Conservation (phyloP, 441 rosid species). For the Bruguiera hainesii region DNA sequence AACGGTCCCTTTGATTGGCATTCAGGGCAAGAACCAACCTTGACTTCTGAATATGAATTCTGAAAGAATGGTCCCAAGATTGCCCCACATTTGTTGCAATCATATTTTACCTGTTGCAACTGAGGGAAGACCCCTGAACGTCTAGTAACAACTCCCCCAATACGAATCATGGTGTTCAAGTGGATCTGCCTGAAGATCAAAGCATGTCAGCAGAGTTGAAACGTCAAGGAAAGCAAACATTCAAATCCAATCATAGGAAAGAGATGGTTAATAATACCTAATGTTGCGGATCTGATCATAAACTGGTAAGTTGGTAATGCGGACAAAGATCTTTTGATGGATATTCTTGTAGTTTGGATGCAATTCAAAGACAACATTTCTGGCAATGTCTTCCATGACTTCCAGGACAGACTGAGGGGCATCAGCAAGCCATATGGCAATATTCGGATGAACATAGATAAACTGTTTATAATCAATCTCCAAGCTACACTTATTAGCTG, state of each 20-base stretch:
- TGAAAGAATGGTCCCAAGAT: slow-evolving; percentile 94
- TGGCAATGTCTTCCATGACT: slow-evolving; percentile 92
- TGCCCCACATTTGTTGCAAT: slow-evolving; percentile 94
- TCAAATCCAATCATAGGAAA: not conserved
- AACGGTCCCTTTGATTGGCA: slow-evolving; percentile 98
- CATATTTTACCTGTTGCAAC: slow-evolving; percentile 95
- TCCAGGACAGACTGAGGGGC: slow-evolving; percentile 97
- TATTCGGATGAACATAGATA: slow-evolving; percentile 87
- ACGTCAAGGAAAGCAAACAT: not conserved
- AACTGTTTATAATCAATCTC: slow-evolving; percentile 93
- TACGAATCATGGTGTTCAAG: slow-evolving; percentile 95
- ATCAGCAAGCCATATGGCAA: slow-evolving; percentile 98
- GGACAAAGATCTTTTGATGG: slow-evolving; percentile 83
- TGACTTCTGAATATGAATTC: slow-evolving; percentile 96
- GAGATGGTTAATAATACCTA: slow-evolving; percentile 40
- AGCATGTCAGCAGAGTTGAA: slow-evolving; percentile 14
- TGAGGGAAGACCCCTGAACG: slow-evolving; percentile 99
- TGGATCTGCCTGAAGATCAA: slow-evolving; percentile 76
- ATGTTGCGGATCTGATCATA: slow-evolving; percentile 96
- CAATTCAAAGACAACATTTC: slow-evolving; percentile 73
- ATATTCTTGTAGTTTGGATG: slow-evolving; percentile 89
- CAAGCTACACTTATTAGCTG: slow-evolving; percentile 92
- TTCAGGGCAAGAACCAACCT: slow-evolving; percentile 98
- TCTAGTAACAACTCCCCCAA: slow-evolving; percentile 97
- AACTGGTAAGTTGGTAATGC: slow-evolving; percentile 82